Conservation (phyloP, 352 stramenopile genomes). For the Globisporangium emineosum region DNA sequence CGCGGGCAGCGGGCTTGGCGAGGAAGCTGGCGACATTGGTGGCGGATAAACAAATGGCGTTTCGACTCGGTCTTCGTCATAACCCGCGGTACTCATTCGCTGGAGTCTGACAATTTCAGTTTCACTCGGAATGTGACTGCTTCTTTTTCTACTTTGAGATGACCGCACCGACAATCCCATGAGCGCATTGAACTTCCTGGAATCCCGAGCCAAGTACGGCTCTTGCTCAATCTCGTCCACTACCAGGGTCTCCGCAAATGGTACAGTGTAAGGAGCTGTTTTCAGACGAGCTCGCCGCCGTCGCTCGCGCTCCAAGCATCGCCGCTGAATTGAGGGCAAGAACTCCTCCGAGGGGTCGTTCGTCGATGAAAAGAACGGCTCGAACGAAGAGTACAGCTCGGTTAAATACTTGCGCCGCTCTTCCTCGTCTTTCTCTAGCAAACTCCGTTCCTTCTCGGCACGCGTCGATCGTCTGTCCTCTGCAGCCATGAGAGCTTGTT, state of each 20-base stretch:
- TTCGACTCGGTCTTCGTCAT: conserved; percentile 28
- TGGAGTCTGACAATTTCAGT: conserved; percentile 35
- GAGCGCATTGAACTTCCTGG: conserved; percentile 48
- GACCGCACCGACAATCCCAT: conserved; percentile 43
- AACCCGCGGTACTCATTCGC: conserved; percentile 21
- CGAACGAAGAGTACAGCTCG: conserved; percentile 56
- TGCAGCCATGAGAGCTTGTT: conserved; percentile 41
- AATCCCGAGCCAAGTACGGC: conserved; percentile 50
- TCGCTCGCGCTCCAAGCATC: conserved; percentile 25
- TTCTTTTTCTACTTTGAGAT: conserved; percentile 26
- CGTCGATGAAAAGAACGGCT: conserved; percentile 48
- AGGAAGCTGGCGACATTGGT: background rate
- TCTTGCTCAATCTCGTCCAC: conserved; percentile 47
- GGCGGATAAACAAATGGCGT: background rate
- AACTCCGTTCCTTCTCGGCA: conserved; percentile 25
- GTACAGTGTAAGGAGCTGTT: conserved; percentile 31
- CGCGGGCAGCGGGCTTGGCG: conserved; percentile 1
- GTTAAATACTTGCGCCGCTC: conserved; percentile 30
- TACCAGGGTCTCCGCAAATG: conserved; percentile 33
- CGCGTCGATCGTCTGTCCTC: conserved; percentile 45
- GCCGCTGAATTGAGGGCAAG: conserved; percentile 43
- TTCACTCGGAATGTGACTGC: conserved; percentile 36
- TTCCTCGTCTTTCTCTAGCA: conserved; percentile 26
- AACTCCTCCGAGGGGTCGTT: conserved; percentile 41
- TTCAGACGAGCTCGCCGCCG: conserved; percentile 9